Base-by-base conservation (phyloP, 2,329 filamentous ascomycete genomes). In the Neonectria sp. region DNA sequence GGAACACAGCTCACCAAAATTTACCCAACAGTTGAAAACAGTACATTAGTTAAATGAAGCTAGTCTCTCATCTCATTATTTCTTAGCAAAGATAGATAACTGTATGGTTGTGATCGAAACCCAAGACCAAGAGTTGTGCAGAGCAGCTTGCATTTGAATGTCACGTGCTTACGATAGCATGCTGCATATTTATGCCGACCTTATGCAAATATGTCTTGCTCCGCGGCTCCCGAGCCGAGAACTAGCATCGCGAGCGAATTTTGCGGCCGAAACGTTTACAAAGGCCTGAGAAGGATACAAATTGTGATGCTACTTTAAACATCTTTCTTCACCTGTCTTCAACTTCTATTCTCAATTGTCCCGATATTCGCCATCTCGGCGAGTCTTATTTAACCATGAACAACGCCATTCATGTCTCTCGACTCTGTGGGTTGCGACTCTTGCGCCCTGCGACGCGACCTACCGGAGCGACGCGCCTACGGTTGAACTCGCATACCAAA, bases 241-340 rank as follows among this genome's bases (percentile, higher is more conserved):
- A 24, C n/a, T n/a, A 35, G 6, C 29, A 53, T 35, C n/a, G 11
- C 31, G 51, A 53, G 51, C 51, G 51, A 53, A 53, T 53, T 53
- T 53, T 24, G 31, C 51, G 31, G 17, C 17, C 6, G 9, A n/a
- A 35, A n/a, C 25, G 25, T 29, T 7, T 37, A 21, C 31, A 11
- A 33, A 52, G 12, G 5, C 11, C 21, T 7, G 17, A 52, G 4
- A 17, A 52, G 17, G 29, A 4, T 33, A 21, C 31, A 52, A 21
- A 17, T 40, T 7, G 25, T 15, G 45, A 15, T 3, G 13, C 6
- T 11, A 35, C 6, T 21, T 11, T 27, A 5, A 12, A n/a, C 9
- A 4, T 52, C 6, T 15, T 21, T 3, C n/a, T 15, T 35, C 11
- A 3, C 5, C 29, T 31, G 21, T 52, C 27, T 21, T 52, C 11